These are phyloP conservation scores for Sphagnum contortum DNA, from an alignment of 225 moss, liverwort and hornwort genomes.

Conservation along the genomic window DNA sequence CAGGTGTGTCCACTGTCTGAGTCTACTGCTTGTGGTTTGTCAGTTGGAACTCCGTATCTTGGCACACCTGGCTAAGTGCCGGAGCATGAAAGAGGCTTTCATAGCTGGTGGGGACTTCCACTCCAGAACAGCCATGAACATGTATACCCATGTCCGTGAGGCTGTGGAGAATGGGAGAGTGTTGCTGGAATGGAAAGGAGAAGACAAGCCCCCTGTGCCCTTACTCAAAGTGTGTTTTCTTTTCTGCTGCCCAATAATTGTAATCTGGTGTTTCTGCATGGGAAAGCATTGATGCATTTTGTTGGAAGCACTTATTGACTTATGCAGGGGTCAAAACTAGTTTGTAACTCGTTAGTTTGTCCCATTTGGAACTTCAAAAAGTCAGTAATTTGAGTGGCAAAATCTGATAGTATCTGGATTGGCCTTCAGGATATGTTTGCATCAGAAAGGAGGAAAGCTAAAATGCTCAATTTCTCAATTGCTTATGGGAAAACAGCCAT, in stretches of 20 bases:
- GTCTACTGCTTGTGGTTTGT: constrained; percentile 4
- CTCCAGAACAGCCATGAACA: constrained; percentile 97
- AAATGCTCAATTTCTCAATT: constrained; percentile 99
- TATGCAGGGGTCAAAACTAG: no score
- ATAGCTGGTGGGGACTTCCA: constrained; percentile 94
- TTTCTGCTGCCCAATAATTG: neutral
- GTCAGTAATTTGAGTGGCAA: no score
- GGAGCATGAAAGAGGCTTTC: constrained; percentile 94
- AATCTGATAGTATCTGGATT: no score
- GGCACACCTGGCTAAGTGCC: constrained; percentile 84
- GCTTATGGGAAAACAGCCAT: constrained; percentile 97
- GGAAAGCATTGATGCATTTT: no score
- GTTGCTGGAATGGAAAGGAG: constrained; percentile 81
- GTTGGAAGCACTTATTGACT: no score
- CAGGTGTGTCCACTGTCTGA: no score
- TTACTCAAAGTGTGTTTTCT: constrained; percentile 58
- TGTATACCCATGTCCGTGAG: constrained; percentile 87
- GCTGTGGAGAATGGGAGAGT: constrained; percentile 91
- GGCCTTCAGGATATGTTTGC: constrained; percentile 70
- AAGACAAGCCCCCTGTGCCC: constrained; percentile 76
- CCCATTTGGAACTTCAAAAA: no score
- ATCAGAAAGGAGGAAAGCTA: constrained; percentile 94
- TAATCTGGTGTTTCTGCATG: neutral
- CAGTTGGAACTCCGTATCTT: constrained; percentile 95
- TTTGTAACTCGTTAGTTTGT: no score